Base-by-base conservation (phyloP, 345 rosid genomes). In the Arabis hirsuta region DNA sequence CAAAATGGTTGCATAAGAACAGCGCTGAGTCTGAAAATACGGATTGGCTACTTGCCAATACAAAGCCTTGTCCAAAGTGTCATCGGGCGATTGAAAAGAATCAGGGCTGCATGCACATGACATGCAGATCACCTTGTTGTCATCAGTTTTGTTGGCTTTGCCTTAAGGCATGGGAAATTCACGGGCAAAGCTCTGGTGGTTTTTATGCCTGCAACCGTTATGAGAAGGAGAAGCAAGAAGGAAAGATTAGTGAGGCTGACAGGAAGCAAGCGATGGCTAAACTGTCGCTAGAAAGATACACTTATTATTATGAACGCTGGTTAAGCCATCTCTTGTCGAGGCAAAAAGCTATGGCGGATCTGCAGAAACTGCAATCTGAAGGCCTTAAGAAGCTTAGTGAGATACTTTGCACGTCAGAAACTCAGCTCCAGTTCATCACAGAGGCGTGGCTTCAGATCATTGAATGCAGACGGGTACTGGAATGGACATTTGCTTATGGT, bases 361-460 rank as follows among this genome's bases (percentile, higher is more conserved):
- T 65, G 22, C 24, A 22, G 2, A 38, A 2, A 2, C 12, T 65
- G n/a, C 16, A 36, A 22, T 20, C 36, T 5, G 47, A 7, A n/a
- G 8, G 20, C 5, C 14, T 65, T 65, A 5, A 10, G 36, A 38
- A 12, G 13, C 58, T 65, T 13, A 36, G 69, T 38, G 36, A 8
- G 4, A 36, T 8, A 7, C 69, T 22, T 3, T 0, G 13, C 36
- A 13, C 11, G 36, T 20, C 47, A 22, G 69, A 65, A 24, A 20
- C 69, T 50, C 22, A 65, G 58, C 47, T 65, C 36, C 9, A 11
- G 58, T 50, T 65, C 24, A 36, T 65, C 20, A 12, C 43, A 13
- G 58, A 65, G 1, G 69, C 69, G 34, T 65, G 69, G 69, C 22
- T 12, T 34, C 58, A 65, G 58, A 65, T 65, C 32, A 65, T 65